Base-by-base conservation (phyloP, 768 basidiomycete species). In the Artomyces pyxidatus region DNA sequence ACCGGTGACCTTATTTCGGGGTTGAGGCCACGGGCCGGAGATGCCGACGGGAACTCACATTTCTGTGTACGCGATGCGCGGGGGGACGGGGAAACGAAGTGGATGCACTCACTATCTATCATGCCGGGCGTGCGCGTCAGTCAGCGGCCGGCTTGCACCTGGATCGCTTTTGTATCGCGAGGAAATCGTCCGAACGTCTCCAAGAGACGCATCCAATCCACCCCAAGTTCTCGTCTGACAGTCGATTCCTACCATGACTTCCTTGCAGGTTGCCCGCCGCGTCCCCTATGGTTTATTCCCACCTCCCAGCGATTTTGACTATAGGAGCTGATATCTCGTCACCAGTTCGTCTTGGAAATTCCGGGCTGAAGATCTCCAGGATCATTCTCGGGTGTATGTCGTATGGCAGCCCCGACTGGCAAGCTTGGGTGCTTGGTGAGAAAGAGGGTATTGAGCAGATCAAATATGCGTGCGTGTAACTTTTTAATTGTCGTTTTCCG, bases 381-480 rank as follows among this genome's bases (percentile, higher is more conserved):
- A 63, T 76, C 47, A 75, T 77, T 40, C 64, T 80, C 2, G 76
- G 77, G 1, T 70, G 69, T 39, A 74, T 73, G 73, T 64, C 66
- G 35, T 76, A 73, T 43, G 74, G 64, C 17, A 45, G 58, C 27
- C 65, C 72, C 11, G 68, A 74, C 11, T 82, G 80, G 75, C 71
- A 77, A 54, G 58, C 61, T 4, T 80, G 78, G 79, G 69, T 79
- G 7, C 53, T 75, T 21, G 70, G 67, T 3, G 74, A 77, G 50
- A 72, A 73, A 45, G 64, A 71, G 44, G 64, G 68, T 0, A 45
- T 73, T 10, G 56, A 77, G 45, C 71, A 78, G 47, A 67, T 80
- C 28, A 72, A 73, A 55, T 61, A 64, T 4, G 79, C 78, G 45
- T 78, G 62, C 51, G 71, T 54, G n/a, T n/a, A n/a, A n/a, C n/a